A percentile compares a stretch with the other conserved stretches of the same genome.
These are phyloP conservation scores for Phytopythium montanum DNA, from an alignment of 352 stramenopile species.

Conservation along the genomic window DNA sequence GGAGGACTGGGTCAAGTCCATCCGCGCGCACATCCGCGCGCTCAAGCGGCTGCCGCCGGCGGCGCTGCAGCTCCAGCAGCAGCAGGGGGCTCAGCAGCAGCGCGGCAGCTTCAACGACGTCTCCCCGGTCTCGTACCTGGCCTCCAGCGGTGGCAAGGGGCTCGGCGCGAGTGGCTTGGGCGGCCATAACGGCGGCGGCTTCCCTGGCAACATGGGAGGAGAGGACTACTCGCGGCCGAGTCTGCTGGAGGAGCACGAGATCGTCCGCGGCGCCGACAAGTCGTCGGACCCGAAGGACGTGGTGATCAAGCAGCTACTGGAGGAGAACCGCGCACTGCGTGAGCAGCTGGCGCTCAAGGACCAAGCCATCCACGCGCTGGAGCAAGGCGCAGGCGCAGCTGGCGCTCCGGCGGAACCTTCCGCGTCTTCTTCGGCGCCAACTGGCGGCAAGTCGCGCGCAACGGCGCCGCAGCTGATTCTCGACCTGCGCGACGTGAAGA, in stretches of 20 bases:
- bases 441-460: conserved; percentile 38
- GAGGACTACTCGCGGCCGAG: conserved; percentile 81
- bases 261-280: conserved; percentile 73
- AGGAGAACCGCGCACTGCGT: conserved; percentile 75
- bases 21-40: conserved; percentile 71
- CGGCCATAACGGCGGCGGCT: conserved; percentile 1
- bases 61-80: not conserved
- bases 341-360: conserved; percentile 82
- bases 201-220: conserved; percentile 11
- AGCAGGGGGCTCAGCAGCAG: conserved; percentile 10
- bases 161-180: not conserved
- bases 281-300: conserved; percentile 84
- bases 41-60: conserved; percentile 39
- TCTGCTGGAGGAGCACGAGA: conserved; percentile 81
- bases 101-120: conserved; percentile 69
- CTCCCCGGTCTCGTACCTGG: conserved; percentile 18
- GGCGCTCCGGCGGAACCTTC: conserved; percentile 6
- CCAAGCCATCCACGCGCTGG: conserved; percentile 80
- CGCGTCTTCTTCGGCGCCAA: too few species aligned
- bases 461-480: conserved; percentile 79
- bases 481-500: conserved; percentile 81
- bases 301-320: conserved; percentile 83
- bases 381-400: conserved; percentile 43
- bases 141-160: conserved; percentile 17
- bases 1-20: conserved; percentile 87